A percentile compares a stretch with the other conserved stretches of the same genome.
These are phyloP conservation scores for Nannochloris sp. DNA, from an alignment of 139 green algal species.

Conservation along the genomic window DNA sequence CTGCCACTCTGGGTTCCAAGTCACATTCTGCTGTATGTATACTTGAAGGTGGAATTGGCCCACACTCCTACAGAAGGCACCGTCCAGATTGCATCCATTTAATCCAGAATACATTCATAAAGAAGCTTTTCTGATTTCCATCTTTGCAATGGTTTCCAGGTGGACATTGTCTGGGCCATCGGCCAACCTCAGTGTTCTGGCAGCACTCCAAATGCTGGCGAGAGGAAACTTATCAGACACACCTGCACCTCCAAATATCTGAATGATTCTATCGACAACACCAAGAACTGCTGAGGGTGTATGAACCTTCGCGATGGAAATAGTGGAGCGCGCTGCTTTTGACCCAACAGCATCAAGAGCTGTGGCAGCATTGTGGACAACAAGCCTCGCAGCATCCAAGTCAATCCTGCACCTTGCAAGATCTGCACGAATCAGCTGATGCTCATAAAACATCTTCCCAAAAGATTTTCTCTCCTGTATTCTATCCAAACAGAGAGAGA, in stretches of 20 bases:
- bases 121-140: slow-evolving; percentile 46
- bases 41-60: too few relatives aligned
- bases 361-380: slow-evolving; percentile 73
- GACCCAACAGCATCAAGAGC: slow-evolving; percentile 68
- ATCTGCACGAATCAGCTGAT: slow-evolving; percentile 48
- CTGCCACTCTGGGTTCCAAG: too few relatives aligned
- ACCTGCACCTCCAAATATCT: slow-evolving; percentile 74
- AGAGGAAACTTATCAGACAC: slow-evolving; percentile 76
- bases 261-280: slow-evolving; percentile 78
- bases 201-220: slow-evolving; percentile 68
- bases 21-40: too few relatives aligned
- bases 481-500: slow-evolving; percentile 51
- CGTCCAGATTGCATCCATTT: too few relatives aligned
- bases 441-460: slow-evolving; percentile 42
- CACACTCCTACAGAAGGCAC: too few relatives aligned
- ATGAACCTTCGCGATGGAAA: slow-evolving; percentile 85
- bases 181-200: slow-evolving; percentile 86
- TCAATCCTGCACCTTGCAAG: slow-evolving; percentile 45
- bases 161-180: slow-evolving; percentile 97
- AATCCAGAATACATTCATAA: background rate
- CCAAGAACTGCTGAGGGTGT: slow-evolving; percentile 64
- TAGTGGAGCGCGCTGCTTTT: slow-evolving; percentile 67
- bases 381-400: slow-evolving; percentile 45
- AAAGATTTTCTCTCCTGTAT: slow-evolving; percentile 7
- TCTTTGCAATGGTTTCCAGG: slow-evolving; percentile 76